Base-by-base conservation (phyloP, 2,329 filamentous ascomycete genomes). In the Colletotrichum tropicale region DNA sequence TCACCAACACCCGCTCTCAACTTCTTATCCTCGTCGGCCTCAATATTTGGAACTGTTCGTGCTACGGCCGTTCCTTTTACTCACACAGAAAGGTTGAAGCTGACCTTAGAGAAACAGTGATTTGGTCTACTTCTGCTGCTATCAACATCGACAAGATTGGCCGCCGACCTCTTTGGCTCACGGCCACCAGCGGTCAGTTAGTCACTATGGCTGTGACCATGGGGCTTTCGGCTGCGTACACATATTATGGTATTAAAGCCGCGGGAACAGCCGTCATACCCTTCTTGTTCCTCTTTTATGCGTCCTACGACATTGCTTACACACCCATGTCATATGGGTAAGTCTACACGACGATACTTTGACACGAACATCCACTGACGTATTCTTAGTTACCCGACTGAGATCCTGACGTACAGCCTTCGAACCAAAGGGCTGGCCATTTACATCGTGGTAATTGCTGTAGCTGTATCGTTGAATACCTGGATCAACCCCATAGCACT, bases 101-200 rank as follows among this genome's bases (percentile, higher is more conserved):
- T 60, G 62, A 36, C 30, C 16, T 30, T 5, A 4, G 26, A 26
- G 24, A 60, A 32, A 60, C 15, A 60, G 56, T 60, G 26, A 60
- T 60, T 60, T 60, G 13, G 56, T 60, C 56, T 1, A 60, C 56
- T 32, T 60, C 56, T 60, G 26, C 56, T 30, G 72, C 72, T 12
- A 62, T 75, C 24, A 71, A 62, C 28, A 62, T 69, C n/a, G 72
- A 75, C 26, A 60, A 12, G 18, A 61, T 28, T 30, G 72, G 72
- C 13, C 67, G 72, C 24, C 28, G 67, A 36, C 26, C 61, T 24
- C 72, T 75, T 10, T 75, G 67, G 72, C 56, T 60, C 7, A 60
- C 56, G 5, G 56, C 56, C 26, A 65, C 43, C 12, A 66, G 56
- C 56, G 26, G 56, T 18, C 26, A 60, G 56, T 16, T 60, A 60